Conservation (phyloP, 768 basidiomycete species). For the Leccinum broughii region DNA sequence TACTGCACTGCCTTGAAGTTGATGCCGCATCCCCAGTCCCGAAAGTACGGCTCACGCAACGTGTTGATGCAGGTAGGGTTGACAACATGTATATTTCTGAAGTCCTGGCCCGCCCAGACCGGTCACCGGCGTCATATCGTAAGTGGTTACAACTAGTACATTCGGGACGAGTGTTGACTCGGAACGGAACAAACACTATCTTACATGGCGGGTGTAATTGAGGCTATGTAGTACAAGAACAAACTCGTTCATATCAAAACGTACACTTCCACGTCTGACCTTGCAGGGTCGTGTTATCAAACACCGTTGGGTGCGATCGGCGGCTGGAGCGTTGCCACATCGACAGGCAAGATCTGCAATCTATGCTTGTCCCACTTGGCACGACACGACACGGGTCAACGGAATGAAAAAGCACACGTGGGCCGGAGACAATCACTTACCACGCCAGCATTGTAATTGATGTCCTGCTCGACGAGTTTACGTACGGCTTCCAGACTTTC, state of each 20-base stretch:
- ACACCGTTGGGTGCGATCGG: not conserved
- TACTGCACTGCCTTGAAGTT: too few relatives aligned
- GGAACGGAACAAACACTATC: not conserved
- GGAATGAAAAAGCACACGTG: not conserved
- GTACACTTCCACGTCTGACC: not conserved
- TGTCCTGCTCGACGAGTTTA: constrained; percentile 23
- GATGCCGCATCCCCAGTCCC: not conserved
- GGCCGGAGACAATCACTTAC: constrained; percentile 14
- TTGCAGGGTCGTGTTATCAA: not conserved
- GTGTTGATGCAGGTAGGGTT: constrained; percentile 5
- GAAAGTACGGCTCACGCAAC: constrained; percentile 3
- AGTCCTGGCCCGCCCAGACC: not conserved
- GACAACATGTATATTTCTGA: not conserved
- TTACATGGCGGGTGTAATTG: not conserved
- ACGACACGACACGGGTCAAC: not conserved
- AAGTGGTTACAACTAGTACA: not conserved
- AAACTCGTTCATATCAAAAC: not conserved
- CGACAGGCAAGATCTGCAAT: constrained; percentile 48
- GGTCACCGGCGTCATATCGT: not conserved
- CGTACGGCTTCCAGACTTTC: constrained; percentile 48
- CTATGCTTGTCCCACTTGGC: constrained; percentile 60
- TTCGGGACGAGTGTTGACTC: too few relatives aligned
- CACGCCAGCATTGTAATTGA: constrained; percentile 25
- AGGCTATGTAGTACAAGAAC: not conserved
- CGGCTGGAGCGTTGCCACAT: constrained; percentile 29